These are phyloP conservation scores for Eucalyptus sideroxylon DNA, from an alignment of 345 rosid genomes.

Conservation along the genomic window DNA sequence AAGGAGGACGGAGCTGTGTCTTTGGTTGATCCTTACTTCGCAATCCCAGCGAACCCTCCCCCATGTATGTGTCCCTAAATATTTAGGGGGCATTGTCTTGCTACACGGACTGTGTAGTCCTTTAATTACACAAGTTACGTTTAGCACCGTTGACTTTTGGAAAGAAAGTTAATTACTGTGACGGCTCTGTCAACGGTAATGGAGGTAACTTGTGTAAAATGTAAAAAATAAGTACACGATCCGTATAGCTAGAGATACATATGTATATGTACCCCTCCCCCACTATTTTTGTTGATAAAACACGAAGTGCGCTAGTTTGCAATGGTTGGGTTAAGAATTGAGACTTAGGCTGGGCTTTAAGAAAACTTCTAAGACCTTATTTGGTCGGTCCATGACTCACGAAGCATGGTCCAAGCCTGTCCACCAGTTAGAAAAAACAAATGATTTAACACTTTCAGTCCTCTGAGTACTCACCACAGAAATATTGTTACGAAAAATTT, in stretches of 20 bases:
- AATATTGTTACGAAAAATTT: not conserved
- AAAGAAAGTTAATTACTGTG: not conserved
- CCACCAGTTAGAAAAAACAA: not conserved
- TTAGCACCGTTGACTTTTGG: not conserved
- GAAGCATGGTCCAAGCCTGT: not conserved
- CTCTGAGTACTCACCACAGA: not conserved
- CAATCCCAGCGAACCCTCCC: constrained; percentile 19
- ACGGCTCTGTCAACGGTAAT: not conserved
- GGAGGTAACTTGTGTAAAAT: not conserved
- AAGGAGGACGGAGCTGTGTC: not conserved
- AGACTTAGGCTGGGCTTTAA: not conserved
- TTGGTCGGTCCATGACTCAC: not conserved
- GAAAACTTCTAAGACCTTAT: not conserved
- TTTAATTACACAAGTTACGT: not conserved
- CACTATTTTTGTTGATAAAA: not conserved
- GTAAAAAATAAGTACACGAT: not conserved
- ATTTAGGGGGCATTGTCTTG: not conserved
- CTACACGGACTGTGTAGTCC: not conserved
- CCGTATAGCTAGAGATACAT: not conserved
- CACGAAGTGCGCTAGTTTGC: not conserved
- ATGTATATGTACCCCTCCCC: not conserved
- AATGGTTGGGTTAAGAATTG: not conserved
- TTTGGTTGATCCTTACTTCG: constrained; percentile 31
- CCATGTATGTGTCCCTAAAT: not conserved
- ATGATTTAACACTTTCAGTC: not conserved